These are phyloP conservation scores for Clavariopsis aquatica DNA, from an alignment of 495 filamentous ascomycete genomes.

Conservation along the genomic window DNA sequence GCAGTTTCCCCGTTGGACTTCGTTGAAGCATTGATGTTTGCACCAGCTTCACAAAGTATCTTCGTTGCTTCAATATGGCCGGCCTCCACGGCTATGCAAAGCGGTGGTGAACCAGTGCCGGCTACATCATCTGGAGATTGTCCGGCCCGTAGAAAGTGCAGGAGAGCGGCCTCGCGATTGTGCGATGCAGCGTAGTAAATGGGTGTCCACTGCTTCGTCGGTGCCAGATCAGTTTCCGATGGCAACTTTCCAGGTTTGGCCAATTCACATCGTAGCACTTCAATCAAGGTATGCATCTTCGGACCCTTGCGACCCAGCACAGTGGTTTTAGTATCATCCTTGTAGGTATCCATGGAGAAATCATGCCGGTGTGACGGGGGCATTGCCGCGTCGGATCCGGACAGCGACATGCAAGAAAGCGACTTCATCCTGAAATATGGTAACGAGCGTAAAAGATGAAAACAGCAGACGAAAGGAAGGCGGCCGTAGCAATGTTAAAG, in stretches of 20 bases:
- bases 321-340: conserved; percentile 13
- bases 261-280: conserved; percentile 30
- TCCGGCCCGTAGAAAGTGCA: conserved; percentile 24
- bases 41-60: conserved; percentile 24
- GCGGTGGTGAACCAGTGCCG: conserved; percentile 7
- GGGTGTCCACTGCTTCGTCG: conserved; percentile 27
- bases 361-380: conserved; percentile 4
- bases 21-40: conserved; percentile 16
- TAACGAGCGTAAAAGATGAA: conserved; percentile 5
- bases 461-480: background rate
- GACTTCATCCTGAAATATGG: conserved; percentile 19
- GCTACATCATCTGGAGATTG: conserved; percentile 24
- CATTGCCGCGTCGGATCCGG: background rate
- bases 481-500: background rate
- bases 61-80: conserved; percentile 16
- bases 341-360: conserved; percentile 18
- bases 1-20: conserved; percentile 24
- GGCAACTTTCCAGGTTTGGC: conserved; percentile 3
- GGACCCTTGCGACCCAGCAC: conserved; percentile 21
- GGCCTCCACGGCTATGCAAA: conserved; percentile 19
- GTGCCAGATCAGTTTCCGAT: background rate
- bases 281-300: conserved; percentile 23
- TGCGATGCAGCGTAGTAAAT: conserved; percentile 23
- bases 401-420: conserved; percentile 25
- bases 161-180: conserved; percentile 30